Evolutionary conservation across 495 filamentous ascomycete species (phyloP).

Genomic region (Schizothecium vesticola): DNA sequence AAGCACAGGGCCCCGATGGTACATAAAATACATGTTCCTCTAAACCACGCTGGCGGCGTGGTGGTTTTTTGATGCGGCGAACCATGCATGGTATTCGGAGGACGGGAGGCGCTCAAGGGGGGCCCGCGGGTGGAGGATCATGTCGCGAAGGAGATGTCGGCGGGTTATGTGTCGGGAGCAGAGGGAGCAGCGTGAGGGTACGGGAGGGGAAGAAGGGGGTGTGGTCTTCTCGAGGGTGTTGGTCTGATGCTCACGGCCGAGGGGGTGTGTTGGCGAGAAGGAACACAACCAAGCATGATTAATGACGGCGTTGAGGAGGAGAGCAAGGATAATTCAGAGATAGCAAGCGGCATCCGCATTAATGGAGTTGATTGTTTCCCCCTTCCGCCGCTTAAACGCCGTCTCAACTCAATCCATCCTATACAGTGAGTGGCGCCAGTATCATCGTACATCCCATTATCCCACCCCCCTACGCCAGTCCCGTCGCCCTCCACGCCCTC

Average conservation of each 20-base stretch:
- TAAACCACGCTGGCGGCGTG: constrained; percentile 70
- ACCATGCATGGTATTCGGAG: constrained; percentile 46
- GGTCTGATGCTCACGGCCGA: neutral
- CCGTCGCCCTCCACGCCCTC: constrained; percentile 59
- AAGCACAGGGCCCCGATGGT: no score
- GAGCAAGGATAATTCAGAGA: neutral
- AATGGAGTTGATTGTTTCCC: neutral
- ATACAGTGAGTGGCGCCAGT: neutral
- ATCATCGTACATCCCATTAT: neutral
- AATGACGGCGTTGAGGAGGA: neutral
- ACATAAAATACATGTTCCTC: no score
- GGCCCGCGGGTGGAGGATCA: constrained; percentile 28
- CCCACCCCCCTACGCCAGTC: constrained; percentile 45
- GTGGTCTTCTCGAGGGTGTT: neutral
- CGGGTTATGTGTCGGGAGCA: constrained; percentile 32
- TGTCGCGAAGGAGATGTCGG: constrained; percentile 32
- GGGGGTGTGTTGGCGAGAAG: neutral
- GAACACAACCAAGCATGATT: neutral
- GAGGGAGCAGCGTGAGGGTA: constrained; percentile 25
- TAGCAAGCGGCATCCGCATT: neutral
- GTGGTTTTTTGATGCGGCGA: constrained; percentile 67
- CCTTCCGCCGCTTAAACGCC: neutral
- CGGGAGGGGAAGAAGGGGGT: constrained; percentile 28
- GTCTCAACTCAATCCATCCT: neutral
- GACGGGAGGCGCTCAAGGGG: constrained; percentile 31